Conservation (phyloP, 2,329 filamentous ascomycete species). For the Penicillium sclerotigenum region DNA sequence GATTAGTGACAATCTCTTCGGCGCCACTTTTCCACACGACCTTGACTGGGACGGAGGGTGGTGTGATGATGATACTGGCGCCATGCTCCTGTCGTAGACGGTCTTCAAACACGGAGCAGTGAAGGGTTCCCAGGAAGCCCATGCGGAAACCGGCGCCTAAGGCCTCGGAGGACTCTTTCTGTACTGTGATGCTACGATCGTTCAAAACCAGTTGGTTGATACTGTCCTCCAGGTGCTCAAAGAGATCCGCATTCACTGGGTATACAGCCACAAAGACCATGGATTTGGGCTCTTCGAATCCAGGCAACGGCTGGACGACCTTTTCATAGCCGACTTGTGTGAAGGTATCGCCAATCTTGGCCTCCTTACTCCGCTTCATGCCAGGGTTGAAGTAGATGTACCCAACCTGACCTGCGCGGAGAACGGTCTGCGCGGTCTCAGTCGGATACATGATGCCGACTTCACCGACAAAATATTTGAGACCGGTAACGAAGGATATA, state of each 20-base stretch:
- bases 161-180: constrained; percentile 92
- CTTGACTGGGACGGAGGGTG: constrained; percentile 90
- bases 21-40: constrained; percentile 74
- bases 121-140: constrained; percentile 91
- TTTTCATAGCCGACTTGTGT: constrained; percentile 76
- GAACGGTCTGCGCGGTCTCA: constrained; percentile 72
- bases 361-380: constrained; percentile 95
- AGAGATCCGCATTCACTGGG: constrained; percentile 85
- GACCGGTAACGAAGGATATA: constrained; percentile 81
- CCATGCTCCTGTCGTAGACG: constrained; percentile 91
- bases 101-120: constrained; percentile 99
- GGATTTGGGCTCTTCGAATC: constrained; percentile 94
- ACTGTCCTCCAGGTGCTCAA: constrained; percentile 83
- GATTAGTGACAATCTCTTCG: constrained; percentile 77
- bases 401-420: constrained; percentile 90
- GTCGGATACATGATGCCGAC: constrained; percentile 95
- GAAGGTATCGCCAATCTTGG: constrained; percentile 93
- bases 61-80: constrained; percentile 92
- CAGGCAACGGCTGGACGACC: constrained; percentile 74
- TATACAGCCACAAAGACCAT: constrained; percentile 99
- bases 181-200: constrained; percentile 87
- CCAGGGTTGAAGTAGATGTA: constrained; percentile 97
- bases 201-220: constrained; percentile 93
- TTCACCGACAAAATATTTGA: constrained; percentile 90
- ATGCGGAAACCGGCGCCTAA: constrained; percentile 90